Conservation (phyloP, 441 rosid species). For the Arabidopsis lyrata region DNA sequence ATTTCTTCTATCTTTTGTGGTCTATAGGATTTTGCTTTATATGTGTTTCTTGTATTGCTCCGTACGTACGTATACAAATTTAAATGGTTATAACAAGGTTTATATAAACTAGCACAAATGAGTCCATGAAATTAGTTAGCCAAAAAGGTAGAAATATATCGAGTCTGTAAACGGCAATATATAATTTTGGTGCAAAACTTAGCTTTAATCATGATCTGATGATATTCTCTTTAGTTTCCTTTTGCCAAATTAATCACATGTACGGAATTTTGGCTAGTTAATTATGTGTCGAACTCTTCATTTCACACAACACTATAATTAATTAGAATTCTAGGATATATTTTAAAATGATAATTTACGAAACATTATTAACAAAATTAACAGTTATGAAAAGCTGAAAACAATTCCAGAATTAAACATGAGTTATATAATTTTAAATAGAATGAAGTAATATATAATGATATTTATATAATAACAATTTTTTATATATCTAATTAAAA, state of each 20-base stretch:
- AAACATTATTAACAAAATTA: too few species aligned
- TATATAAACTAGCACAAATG: slow-evolving; percentile 41
- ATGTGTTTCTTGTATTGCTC: slow-evolving; percentile 42
- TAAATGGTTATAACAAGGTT: slow-evolving; percentile 45
- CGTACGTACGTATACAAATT: slow-evolving; percentile 41
- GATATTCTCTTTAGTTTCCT: background rate
- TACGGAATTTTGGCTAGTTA: slow-evolving; percentile 12
- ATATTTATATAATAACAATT: too few species aligned
- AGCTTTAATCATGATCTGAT: background rate
- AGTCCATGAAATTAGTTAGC: slow-evolving; percentile 36
- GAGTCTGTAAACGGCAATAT: slow-evolving; percentile 29
- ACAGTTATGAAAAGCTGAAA: too few species aligned
- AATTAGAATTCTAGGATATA: too few species aligned
- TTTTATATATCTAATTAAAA: too few species aligned
- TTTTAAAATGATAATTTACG: too few species aligned
- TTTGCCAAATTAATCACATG: slow-evolving; percentile 8
- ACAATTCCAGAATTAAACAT: too few species aligned
- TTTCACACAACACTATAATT: background rate
- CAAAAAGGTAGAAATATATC: slow-evolving; percentile 7
- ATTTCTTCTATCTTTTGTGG: slow-evolving; percentile 41
- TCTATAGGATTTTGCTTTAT: slow-evolving; percentile 47
- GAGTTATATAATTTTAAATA: too few species aligned
- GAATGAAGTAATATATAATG: too few species aligned
- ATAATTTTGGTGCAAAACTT: background rate
- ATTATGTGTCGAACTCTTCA: background rate